Evolutionary conservation across 1,284 basidiomycete genomes (phyloP), one percentile per base, ranked within the genome.

Genomic region (Fomes fomentarius): DNA sequence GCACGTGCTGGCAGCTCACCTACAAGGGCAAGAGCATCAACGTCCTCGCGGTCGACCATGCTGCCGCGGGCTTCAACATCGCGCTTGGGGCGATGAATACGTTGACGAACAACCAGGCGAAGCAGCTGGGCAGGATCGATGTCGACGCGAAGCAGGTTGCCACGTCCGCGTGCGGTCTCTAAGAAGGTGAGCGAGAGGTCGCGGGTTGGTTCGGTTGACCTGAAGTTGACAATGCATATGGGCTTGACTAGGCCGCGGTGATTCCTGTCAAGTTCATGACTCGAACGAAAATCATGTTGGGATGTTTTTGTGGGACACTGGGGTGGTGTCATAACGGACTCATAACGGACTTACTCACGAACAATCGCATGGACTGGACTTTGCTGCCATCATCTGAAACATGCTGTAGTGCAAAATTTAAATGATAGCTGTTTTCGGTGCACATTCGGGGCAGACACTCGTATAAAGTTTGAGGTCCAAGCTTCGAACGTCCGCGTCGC

Each of bases 1-100:
- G 79, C 43, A 72, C 76, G 31, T 83, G 77, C 69, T 80, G 76
- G 72, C 41, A 73, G 58, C 64, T 82, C 48, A 66, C 67, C 14
- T 78, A 74, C 63, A 66, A 68, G 24, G 71, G 69, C 31, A 72
- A 58, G 28, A 76, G 68, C 30, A 68, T 81, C 52, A 64, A 68
- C 45, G 62, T 81, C 21, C 68, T 72, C 17, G 79, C 72, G 17
- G 67, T 82, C 45, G 79, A 82, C 65, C 66, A 65, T 49, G 65
- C 72, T 1, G 65, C 61, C 24, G 47, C 45, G 15, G 76, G 74
- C 14, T 77, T 76, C 65, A 76, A 77, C 64, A 64, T 79, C 52
- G 69, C 72, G 15, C 50, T 62, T 28, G 59, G 52, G 50, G 68
- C 69, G 39, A 65, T 71, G 70, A 62, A 71, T 55, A 49, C 49